Evolutionary conservation across 441 rosid genomes (phyloP).

Genomic region (Capsella rubella): DNA sequence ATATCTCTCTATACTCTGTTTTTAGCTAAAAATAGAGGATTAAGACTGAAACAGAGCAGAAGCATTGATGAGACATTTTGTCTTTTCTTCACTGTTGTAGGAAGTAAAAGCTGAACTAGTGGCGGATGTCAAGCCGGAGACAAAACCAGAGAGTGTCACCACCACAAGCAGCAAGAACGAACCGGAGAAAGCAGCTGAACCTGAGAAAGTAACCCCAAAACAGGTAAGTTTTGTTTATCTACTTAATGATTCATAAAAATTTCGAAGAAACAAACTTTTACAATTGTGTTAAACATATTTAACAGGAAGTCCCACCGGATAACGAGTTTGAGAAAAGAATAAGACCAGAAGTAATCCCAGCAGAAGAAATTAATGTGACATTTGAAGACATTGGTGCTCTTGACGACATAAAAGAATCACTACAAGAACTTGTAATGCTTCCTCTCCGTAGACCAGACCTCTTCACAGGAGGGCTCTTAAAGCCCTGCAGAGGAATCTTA

Average conservation of each 20-base stretch:
- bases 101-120: constrained; percentile 32
- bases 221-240: constrained; percentile 43
- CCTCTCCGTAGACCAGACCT: constrained; percentile 97
- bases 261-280: background rate
- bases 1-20: constrained; percentile 1
- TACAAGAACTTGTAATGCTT: constrained; percentile 98
- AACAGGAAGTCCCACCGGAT: constrained; percentile 81
- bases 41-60: constrained; percentile 49
- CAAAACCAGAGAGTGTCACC: constrained; percentile 21
- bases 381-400: constrained; percentile 90
- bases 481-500: constrained; percentile 94
- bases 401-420: constrained; percentile 91
- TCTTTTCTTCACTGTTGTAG: constrained; percentile 25
- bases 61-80: background rate
- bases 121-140: constrained; percentile 28
- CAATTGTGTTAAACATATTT: constrained; percentile 12
- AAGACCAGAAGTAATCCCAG: constrained; percentile 96
- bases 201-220: constrained; percentile 52
- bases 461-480: constrained; percentile 95
- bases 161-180: constrained; percentile 31
- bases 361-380: constrained; percentile 88
- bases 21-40: constrained; percentile 46
- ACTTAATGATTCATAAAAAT: background rate
- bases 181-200: constrained; percentile 55
- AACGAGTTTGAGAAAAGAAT: constrained; percentile 96